Evolutionary conservation across 2,329 filamentous ascomycete genomes (phyloP).

Genomic region (Phaeoacremonium minimum): DNA sequence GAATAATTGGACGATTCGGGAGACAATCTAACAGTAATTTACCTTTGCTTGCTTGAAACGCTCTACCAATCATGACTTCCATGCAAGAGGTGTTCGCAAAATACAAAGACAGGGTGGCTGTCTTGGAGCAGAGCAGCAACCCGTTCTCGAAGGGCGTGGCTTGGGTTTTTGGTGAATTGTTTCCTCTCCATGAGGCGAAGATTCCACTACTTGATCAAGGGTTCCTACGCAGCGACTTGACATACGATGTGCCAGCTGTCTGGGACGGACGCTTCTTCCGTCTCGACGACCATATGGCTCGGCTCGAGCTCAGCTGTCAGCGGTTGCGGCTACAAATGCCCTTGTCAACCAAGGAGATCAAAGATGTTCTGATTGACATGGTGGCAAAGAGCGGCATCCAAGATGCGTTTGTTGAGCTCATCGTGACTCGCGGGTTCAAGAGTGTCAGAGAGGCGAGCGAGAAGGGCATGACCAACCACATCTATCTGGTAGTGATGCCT

Average conservation of each 20-base stretch:
- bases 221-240: conserved; percentile 46
- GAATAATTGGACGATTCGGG: no score
- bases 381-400: conserved; percentile 37
- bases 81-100: no score
- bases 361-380: conserved; percentile 36
- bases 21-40: no score
- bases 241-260: conserved; percentile 46
- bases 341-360: conserved; percentile 30
- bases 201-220: conserved; percentile 47
- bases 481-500: conserved; percentile 44
- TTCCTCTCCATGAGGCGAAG: conserved; percentile 38
- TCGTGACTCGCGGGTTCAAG: conserved; percentile 42
- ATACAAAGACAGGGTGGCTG: no score
- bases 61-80: no score
- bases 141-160: no score
- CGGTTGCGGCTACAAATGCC: conserved; percentile 41
- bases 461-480: conserved; percentile 29
- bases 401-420: conserved; percentile 45
- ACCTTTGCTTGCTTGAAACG: no score
- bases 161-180: conserved; percentile 34
- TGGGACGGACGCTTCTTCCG: conserved; percentile 50
- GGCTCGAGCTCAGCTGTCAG: conserved; percentile 35
- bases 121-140: no score
- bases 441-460: conserved; percentile 30
- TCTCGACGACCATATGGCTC: conserved; percentile 41